Evolutionary conservation across 306 rosid genomes (phyloP), one percentile per base, ranked within the genome.

Genomic region (Fragaria vesca): DNA sequence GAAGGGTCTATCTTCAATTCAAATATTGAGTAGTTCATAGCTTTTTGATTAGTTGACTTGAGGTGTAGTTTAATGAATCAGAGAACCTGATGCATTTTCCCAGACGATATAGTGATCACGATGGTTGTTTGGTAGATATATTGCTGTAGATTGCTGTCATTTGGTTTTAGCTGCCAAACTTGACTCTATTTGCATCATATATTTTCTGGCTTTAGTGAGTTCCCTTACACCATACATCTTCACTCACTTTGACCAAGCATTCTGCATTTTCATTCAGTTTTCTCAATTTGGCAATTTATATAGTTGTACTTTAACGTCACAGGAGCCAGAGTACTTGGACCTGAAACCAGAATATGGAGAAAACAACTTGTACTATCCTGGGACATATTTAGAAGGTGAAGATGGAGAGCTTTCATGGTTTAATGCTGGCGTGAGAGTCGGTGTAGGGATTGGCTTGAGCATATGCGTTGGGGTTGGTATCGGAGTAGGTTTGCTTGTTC

Each of bases 401-500:
- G 97, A 89, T 60, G 96, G 91, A 80, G 94, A 93, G 69, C 94
- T 91, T 70, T 88, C 97, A 58, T 93, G 93, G 94, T 93, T 93
- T 74, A 91, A 89, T 66, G 91, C 98, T 5, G 93, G 97, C 40
- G 93, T 90, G 43, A 86, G 96, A 78, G 92, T 89, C 0, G 93
- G 92, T 20, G 93, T 93, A 32, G 97, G 97, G 26, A 91, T 93
- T 69, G 94, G 98, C 79, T 89, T 91, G 34, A 88, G 98, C 80
- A 79, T 93, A n/a, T 93, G 98, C 68, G 84, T 93, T 36, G 97
- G 97, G 73, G 55, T 93, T 42, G 97, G 97, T 80, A 83, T 91
- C 45, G 98, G 98, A 55, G 94, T 91, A 11, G 94, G 97, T 48
- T 66, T 93, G 79, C 81, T 93, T 0, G 89, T 88, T 34, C 91